Evolutionary conservation across 2,329 filamentous ascomycete genomes (phyloP).

Genomic region (Trichoderma sp.): DNA sequence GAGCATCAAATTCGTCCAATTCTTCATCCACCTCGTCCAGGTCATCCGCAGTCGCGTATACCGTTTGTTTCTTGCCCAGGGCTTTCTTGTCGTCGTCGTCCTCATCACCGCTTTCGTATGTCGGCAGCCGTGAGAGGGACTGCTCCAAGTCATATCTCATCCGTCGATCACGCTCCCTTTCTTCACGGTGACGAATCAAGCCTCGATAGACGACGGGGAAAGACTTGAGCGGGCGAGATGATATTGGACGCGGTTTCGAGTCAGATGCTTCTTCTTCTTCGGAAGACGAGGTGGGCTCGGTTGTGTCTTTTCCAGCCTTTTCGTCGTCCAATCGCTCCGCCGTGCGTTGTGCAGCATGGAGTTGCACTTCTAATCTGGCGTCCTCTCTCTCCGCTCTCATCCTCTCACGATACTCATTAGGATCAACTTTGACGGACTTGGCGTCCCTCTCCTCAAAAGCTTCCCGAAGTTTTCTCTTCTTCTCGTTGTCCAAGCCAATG

Average conservation of each 20-base stretch:
- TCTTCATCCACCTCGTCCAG: slow-evolving; percentile 80
- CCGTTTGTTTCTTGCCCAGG: slow-evolving; percentile 59
- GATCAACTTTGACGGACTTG: slow-evolving; percentile 66
- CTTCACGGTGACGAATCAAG: slow-evolving; percentile 69
- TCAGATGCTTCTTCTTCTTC: slow-evolving; percentile 32
- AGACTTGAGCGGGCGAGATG: slow-evolving; percentile 60
- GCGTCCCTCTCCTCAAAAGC: slow-evolving; percentile 56
- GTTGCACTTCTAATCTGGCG: slow-evolving; percentile 67
- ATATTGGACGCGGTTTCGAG: slow-evolving; percentile 44
- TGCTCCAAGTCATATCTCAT: slow-evolving; percentile 70
- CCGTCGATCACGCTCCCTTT: slow-evolving; percentile 68
- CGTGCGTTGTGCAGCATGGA: slow-evolving; percentile 79
- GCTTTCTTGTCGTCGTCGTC: slow-evolving; percentile 74
- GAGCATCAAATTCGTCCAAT: slow-evolving; percentile 75
- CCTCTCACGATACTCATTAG: slow-evolving; percentile 73
- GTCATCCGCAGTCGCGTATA: slow-evolving; percentile 66
- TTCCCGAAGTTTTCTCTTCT: slow-evolving; percentile 75
- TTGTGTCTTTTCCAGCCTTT: slow-evolving; percentile 32
- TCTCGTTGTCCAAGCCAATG: slow-evolving; percentile 81
- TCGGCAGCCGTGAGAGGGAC: slow-evolving; percentile 64
- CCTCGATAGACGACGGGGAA: slow-evolving; percentile 82
- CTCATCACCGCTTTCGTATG: slow-evolving; percentile 70
- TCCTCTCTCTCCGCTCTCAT: slow-evolving; percentile 72
- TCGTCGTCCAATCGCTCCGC: slow-evolving; percentile 75
- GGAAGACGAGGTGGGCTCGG: slow-evolving; percentile 19